phyloP scores from a whole-genome alignment of 2,329 filamentous ascomycete genomes.

The Ophiostoma quercus region DNA sequence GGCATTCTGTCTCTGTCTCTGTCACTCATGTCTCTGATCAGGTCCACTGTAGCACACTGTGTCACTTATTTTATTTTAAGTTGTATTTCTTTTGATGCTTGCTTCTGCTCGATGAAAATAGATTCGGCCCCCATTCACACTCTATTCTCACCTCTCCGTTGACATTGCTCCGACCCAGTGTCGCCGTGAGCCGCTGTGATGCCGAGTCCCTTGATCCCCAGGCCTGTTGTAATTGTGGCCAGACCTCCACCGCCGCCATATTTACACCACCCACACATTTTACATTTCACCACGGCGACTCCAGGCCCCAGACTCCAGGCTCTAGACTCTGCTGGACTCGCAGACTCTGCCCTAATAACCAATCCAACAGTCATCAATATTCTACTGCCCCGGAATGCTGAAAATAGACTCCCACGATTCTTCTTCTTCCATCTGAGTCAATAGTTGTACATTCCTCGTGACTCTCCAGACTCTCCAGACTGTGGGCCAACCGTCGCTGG shows the following conservation, averaged over 20 bases:
- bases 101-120: neutral
- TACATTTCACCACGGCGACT: neutral
- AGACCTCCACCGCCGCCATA: neutral
- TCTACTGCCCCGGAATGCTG: constrained; percentile 11
- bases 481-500: neutral
- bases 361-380: constrained; percentile 4
- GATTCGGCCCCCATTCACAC: neutral
- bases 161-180: neutral
- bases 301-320: neutral
- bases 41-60: neutral
- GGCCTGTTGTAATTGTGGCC: neutral
- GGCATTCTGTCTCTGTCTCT: neutral
- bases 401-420: neutral
- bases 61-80: neutral
- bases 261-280: neutral
- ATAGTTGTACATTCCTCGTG: neutral
- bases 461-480: neutral
- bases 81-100: neutral
- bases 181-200: neutral
- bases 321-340: neutral
- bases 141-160: neutral
- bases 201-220: neutral
- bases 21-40: constrained; percentile 6
- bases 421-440: neutral
- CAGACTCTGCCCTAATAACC: constrained; percentile 1